Base-by-base conservation (phyloP, 202 grass and related monocot species). In the Musa balbisiana region DNA sequence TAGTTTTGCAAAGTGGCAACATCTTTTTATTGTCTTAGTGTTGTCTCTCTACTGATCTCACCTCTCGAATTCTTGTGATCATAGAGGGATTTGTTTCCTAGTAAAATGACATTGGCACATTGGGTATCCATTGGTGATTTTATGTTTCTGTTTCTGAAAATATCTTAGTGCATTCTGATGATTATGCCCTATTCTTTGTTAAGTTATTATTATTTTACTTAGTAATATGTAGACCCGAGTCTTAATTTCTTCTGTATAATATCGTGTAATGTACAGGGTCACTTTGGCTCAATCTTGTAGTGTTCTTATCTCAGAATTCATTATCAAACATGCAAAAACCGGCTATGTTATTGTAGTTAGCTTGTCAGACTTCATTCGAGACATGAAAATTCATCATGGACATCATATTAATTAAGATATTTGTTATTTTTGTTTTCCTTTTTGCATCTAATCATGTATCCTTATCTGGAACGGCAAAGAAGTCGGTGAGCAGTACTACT, bases 21-120 rank as follows among this genome's bases (percentile, higher is more conserved):
- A 2, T 17, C 67, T 14, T 70, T 25, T 70, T 50, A 43, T 51
- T 17, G 43, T 51, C 67, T 20, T 51, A 70, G 67, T 70, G 67
- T 70, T 51, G 16, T 70, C 29, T 22, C 49, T 49, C 9, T 65
- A 65, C 23, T 65, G 63, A 65, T 65, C 49, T n/a, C 67, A 51
- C 67, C 67, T 51, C 13, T 50, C 51, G 43, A 20, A 20, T 70
- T 51, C 16, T n/a, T 51, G 27, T 20, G 17, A 70, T 70, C 43
- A 8, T 70, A 70, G 67, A 70, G 16, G 67, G 25, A 11, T 50
- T 70, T 70, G 67, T n/a, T 70, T 70, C 24, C 1, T 51, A 70
- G 67, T 51, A 51, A 70, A 70, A 70, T 51, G 67, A 70, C 67
- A 70, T 70, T 51, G 67, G 67, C 29, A 70, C 43, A 51, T 20